phyloP scores from a whole-genome alignment of 208 protist species.

The Trypanosoma rangeli region DNA sequence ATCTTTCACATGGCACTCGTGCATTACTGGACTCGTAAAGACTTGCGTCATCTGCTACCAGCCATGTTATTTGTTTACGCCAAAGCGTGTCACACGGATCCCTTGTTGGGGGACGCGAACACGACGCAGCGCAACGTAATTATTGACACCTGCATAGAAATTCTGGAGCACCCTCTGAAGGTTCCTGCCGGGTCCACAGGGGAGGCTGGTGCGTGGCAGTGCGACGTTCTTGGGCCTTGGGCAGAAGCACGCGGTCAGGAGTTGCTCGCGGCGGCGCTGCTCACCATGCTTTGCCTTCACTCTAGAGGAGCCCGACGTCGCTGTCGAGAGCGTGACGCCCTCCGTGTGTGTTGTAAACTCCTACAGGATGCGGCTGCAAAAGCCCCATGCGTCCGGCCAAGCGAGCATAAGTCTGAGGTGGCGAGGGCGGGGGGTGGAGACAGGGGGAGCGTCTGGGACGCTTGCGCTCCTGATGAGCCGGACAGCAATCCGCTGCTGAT shows the following conservation, averaged over 20 bases:
- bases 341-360: slow-evolving; percentile 72
- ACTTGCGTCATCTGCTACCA: slow-evolving; percentile 77
- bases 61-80: slow-evolving; percentile 83
- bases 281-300: slow-evolving; percentile 61
- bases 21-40: slow-evolving; percentile 71
- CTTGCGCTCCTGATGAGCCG: not conserved
- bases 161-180: slow-evolving; percentile 58
- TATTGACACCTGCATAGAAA: slow-evolving; percentile 50
- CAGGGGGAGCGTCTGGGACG: slow-evolving; percentile 9
- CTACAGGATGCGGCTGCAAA: slow-evolving; percentile 32
- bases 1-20: slow-evolving; percentile 74
- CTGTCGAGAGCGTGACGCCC: slow-evolving; percentile 46
- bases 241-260: slow-evolving; percentile 59
- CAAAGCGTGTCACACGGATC: slow-evolving; percentile 85
- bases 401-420: not conserved
- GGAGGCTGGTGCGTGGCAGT: slow-evolving; percentile 68
- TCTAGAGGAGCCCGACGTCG: slow-evolving; percentile 43
- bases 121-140: slow-evolving; percentile 48
- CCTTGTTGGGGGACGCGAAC: slow-evolving; percentile 50
- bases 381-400: slow-evolving; percentile 13
- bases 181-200: slow-evolving; percentile 25
- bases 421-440: not conserved
- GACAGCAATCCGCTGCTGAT: not conserved
- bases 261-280: slow-evolving; percentile 58
- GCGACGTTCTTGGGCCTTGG: slow-evolving; percentile 56